These are phyloP conservation scores for Pseudogymnoascus sp. DNA, from an alignment of 2,329 filamentous ascomycete genomes.

Conservation along the genomic window DNA sequence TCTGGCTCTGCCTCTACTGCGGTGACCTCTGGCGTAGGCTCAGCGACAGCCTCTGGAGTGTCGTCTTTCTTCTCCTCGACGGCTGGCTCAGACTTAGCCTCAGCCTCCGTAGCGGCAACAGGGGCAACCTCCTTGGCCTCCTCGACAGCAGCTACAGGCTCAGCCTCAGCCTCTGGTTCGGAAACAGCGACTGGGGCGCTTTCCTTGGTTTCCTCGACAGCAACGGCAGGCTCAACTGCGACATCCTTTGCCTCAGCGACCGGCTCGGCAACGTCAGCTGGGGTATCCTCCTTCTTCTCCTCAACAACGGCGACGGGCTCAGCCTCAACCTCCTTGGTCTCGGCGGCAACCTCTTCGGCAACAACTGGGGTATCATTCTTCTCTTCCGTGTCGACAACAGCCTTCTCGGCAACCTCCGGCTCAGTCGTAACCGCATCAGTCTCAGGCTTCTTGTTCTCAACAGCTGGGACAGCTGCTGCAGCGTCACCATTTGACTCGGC, in stretches of 20 bases:
- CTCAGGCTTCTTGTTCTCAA: neutral
- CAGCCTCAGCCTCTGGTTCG: neutral
- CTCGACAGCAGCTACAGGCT: neutral
- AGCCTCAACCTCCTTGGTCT: neutral
- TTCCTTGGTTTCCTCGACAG: neutral
- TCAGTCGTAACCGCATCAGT: neutral
- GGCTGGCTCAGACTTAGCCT: neutral
- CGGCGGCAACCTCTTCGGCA: neutral
- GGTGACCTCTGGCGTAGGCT: neutral
- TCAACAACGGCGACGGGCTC: neutral
- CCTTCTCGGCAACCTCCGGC: neutral
- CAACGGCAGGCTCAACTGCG: neutral
- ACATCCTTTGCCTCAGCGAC: neutral
- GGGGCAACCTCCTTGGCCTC: neutral
- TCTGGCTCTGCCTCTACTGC: neutral
- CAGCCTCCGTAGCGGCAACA: neutral
- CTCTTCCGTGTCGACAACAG: neutral
- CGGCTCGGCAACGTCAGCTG: neutral
- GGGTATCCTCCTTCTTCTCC: neutral
- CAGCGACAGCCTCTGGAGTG: neutral
- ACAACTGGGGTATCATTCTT: slow-evolving; percentile 1
- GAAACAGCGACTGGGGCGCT: neutral
- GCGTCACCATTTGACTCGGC: neutral
- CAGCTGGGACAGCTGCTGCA: neutral
- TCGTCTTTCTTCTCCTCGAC: neutral